Conservation (phyloP, 1,284 basidiomycete species). For the Apiotrichum mycotoxinovorans region DNA sequence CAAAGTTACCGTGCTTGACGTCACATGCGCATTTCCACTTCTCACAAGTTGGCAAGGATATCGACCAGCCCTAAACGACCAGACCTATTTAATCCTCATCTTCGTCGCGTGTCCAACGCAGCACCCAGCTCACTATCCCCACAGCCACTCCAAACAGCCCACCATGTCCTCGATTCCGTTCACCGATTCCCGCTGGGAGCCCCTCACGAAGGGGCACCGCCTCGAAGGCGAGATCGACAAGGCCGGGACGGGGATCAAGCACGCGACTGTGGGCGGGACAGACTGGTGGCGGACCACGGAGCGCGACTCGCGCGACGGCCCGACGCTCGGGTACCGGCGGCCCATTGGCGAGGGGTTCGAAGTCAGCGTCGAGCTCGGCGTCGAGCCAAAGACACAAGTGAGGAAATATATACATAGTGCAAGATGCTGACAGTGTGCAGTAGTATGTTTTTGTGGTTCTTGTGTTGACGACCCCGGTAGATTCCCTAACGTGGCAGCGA, state of each 20-base stretch:
- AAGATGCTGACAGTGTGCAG: background rate
- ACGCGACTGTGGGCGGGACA: conserved; percentile 14
- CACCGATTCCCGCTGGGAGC: conserved; percentile 6
- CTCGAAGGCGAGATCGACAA: conserved; percentile 6
- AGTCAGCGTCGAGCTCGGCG: conserved; percentile 23
- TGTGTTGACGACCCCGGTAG: too few relatives aligned
- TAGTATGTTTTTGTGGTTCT: conserved; percentile 8
- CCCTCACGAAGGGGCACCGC: background rate
- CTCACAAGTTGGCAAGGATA: too few relatives aligned
- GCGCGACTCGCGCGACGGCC: conserved; percentile 20
- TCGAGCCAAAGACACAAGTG: conserved; percentile 17
- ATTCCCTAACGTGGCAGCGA: conserved; percentile 22
- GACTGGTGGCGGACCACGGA: conserved; percentile 36
- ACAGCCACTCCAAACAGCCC: too few relatives aligned
- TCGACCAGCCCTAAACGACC: too few relatives aligned
- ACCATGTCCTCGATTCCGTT: conserved; percentile 8
- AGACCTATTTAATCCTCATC: too few relatives aligned
- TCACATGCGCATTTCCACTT: too few relatives aligned
- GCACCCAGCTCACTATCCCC: too few relatives aligned
- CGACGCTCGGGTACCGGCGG: conserved; percentile 22
- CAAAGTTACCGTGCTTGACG: too few relatives aligned
- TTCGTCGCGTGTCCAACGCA: too few relatives aligned
- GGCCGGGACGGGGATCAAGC: conserved; percentile 5
- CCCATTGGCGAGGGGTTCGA: conserved; percentile 22
- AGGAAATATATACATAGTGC: background rate